Percentiles rank a stretch among this genome's conserved stretches.
Evolutionary conservation across 208 protist species (phyloP).

Genomic region (Balamuthia mandrillaris): DNA sequence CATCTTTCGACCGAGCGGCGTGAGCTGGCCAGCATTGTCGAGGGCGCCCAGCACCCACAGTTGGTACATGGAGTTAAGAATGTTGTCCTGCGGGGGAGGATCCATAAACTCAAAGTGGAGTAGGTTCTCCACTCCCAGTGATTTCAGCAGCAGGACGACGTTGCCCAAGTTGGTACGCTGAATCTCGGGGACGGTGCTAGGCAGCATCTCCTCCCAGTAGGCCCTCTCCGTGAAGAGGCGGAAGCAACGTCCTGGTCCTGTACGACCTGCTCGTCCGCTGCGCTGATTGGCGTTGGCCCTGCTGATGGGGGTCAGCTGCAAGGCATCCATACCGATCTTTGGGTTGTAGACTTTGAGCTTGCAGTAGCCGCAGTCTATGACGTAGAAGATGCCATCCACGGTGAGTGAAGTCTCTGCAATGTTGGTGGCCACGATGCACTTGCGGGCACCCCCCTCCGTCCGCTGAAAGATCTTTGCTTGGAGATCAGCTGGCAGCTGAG

Average conservation of each 20-base stretch:
- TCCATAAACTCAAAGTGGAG: conserved; percentile 97
- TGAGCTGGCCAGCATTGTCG: conserved; percentile 89
- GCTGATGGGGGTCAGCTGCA: conserved; percentile 91
- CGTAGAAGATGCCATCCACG: conserved; percentile 92
- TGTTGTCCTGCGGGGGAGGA: conserved; percentile 79
- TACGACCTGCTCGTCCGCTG: conserved; percentile 77
- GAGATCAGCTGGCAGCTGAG: conserved; percentile 82
- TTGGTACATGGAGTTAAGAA: conserved; percentile 89
- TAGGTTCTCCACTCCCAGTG: conserved; percentile 94
- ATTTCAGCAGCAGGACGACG: conserved; percentile 93
- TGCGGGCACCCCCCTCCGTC: conserved; percentile 71
- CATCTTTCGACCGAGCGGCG: conserved; percentile 87
- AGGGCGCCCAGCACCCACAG: conserved; percentile 92
- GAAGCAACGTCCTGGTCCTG: conserved; percentile 90
- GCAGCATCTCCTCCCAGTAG: conserved; percentile 87
- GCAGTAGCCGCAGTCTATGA: conserved; percentile 93
- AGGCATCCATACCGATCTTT: conserved; percentile 90
- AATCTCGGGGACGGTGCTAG: conserved; percentile 91
- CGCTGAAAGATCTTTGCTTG: conserved; percentile 87
- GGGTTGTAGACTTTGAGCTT: conserved; percentile 98
- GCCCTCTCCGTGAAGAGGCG: conserved; percentile 90
- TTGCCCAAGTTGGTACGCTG: conserved; percentile 91
- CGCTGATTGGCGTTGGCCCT: conserved; percentile 93
- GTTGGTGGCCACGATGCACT: conserved; percentile 98
- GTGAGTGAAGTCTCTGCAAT: conserved; percentile 98